Conservation (phyloP, 2,329 filamentous ascomycete species). For the Colletotrichum euphorbiae region DNA sequence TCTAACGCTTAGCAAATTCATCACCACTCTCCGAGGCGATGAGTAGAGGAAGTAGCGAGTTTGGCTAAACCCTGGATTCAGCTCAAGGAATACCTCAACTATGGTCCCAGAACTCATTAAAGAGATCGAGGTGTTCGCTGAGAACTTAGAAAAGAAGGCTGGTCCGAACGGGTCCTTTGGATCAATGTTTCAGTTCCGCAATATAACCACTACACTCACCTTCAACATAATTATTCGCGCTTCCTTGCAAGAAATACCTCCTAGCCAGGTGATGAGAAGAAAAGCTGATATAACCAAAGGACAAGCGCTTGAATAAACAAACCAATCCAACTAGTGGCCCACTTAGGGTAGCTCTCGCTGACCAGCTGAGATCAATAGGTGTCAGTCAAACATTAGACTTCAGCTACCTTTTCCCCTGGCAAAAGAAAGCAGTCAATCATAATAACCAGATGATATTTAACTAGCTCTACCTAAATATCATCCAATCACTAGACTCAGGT, state of each 20-base stretch:
- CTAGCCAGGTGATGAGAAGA: rapidly evolving
- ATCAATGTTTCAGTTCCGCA: constrained; percentile 26
- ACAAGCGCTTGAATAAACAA: constrained; percentile 47
- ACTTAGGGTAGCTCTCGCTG: constrained; percentile 21
- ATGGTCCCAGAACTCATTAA: constrained; percentile 27
- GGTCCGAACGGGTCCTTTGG: constrained; percentile 22
- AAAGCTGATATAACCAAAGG: constrained; percentile 41
- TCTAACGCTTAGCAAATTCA: constrained; percentile 15
- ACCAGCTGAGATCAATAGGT: constrained; percentile 33
- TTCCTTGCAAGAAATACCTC: constrained; percentile 1
- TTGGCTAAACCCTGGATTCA: constrained; percentile 51
- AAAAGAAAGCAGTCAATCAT: constrained; percentile 21
- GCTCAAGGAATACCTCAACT: constrained; percentile 3
- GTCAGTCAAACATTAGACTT: constrained; percentile 47
- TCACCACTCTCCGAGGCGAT: constrained; percentile 19
- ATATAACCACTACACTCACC: constrained; percentile 34
- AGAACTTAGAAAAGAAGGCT: not conserved
- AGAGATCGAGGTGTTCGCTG: constrained; percentile 15
- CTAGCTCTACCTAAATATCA: constrained; percentile 3
- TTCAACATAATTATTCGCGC: constrained; percentile 48
- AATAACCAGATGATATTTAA: constrained; percentile 11
- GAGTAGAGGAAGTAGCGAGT: constrained; percentile 45
- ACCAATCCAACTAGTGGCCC: constrained; percentile 34
- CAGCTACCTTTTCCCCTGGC: constrained; percentile 48
- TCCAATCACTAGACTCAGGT: constrained; percentile 12